These are phyloP conservation scores for Spongiforma sp. DNA, from an alignment of 1,284 basidiomycete genomes.

Conservation along the genomic window DNA sequence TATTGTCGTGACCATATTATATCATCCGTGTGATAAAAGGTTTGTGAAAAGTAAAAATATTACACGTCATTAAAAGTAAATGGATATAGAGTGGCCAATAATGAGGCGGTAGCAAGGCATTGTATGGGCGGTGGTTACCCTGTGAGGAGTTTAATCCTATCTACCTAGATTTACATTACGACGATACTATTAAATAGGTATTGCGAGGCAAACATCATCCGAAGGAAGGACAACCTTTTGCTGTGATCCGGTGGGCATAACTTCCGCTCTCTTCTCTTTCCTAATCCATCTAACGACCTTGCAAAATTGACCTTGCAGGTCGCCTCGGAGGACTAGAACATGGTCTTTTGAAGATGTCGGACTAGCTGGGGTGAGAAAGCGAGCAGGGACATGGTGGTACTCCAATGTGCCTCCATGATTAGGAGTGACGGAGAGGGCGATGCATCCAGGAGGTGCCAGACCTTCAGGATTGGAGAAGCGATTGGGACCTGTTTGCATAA, in stretches of 20 bases:
- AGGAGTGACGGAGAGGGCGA: not conserved
- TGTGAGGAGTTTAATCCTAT: no score
- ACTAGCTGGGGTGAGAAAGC: not conserved
- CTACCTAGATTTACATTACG: no score
- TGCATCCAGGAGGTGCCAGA: not conserved
- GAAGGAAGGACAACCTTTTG: not conserved
- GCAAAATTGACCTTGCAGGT: not conserved
- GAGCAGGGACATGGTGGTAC: not conserved
- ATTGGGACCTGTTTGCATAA: not conserved
- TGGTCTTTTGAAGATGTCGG: not conserved
- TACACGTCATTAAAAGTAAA: not conserved
- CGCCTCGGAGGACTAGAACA: not conserved
- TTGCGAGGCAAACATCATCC: not conserved
- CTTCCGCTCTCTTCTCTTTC: not conserved
- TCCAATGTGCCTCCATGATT: not conserved
- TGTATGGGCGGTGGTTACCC: not conserved
- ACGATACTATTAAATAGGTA: not conserved
- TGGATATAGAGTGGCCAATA: not conserved
- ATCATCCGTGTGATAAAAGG: not conserved
- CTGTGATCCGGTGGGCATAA: not conserved
- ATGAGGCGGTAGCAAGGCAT: not conserved
- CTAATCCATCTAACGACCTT: not conserved
- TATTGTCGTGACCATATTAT: not conserved
- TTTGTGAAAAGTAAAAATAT: not conserved
- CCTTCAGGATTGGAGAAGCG: not conserved